Evolutionary conservation across 371 early-diverging fungal species (phyloP), one percentile per base, ranked within the genome.

Genomic region (Mucor velutinosus): DNA sequence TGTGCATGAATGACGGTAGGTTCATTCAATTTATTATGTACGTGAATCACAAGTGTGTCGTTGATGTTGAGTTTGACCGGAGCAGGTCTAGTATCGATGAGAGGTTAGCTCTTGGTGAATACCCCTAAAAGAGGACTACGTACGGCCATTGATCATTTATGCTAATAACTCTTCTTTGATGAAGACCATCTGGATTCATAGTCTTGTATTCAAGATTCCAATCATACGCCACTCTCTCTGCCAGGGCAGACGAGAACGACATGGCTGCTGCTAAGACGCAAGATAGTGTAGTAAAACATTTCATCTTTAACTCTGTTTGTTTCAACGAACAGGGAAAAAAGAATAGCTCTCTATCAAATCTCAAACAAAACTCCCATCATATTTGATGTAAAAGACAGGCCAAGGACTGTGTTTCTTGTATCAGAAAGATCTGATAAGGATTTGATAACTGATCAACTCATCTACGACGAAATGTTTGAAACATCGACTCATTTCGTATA

Each of bases 121-220:
- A 41, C 15, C 2, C 3, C 12, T 7, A 30, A 19, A 37, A 25
- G 15, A 37, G 39, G 15, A 43, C 37, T 1, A 85, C 86, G 64
- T 87, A 86, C 77, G 94, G 94, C 83, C 89, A 91, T 53, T 78
- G 73, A 8, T 86, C 83, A 69, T 94, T 93, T 65, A 93, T 86
- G 45, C 92, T 91, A 25, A 94, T 87, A 11, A 86, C 90, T 17
- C 90, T 80, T 41, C 92, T 81, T 56, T 85, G 76, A 56, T 67
- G 67, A 21, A 85, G 72, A 37, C 89, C 90, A 69, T 92, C 91
- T 8, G 93, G 89, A 71, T 90, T 92, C 55, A 79, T 81, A 39
- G 77, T 78, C 14, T 88, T 82, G 60, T 90, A 93, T 12, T 79
- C 81, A 43, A 93, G 82, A 56, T 88, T 74, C 92, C 94, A 93